These are phyloP conservation scores for Cantharellus anzutake DNA, from an alignment of 768 basidiomycete genomes.

Conservation along the genomic window DNA sequence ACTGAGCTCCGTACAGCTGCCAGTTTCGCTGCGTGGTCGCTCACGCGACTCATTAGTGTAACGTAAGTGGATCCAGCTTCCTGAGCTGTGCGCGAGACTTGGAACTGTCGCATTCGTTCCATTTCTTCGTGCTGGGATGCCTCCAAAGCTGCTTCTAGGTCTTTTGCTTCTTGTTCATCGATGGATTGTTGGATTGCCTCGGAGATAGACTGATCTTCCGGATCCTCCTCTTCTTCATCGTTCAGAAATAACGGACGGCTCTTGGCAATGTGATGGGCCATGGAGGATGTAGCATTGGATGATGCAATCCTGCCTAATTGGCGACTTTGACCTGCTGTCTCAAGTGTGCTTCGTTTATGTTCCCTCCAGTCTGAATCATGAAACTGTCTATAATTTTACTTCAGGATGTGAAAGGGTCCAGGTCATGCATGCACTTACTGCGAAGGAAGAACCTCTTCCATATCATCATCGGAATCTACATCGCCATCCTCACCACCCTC, in stretches of 20 bases:
- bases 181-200: constrained; percentile 46
- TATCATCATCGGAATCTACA: constrained; percentile 36
- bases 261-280: constrained; percentile 18
- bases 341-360: constrained; percentile 36
- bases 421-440: background rate
- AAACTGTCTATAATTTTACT: constrained; percentile 6
- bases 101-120: background rate
- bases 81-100: background rate
- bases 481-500: constrained; percentile 12
- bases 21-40: background rate
- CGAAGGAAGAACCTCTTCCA: constrained; percentile 45
- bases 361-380: constrained; percentile 45
- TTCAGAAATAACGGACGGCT: constrained; percentile 37
- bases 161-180: constrained; percentile 20
- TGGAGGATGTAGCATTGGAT: constrained; percentile 14
- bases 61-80: constrained; percentile 2
- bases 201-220: constrained; percentile 23
- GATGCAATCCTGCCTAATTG: constrained; percentile 21
- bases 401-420: background rate
- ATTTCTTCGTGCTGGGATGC: background rate
- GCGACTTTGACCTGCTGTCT: constrained; percentile 34
- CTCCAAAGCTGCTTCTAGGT: constrained; percentile 8
- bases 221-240: constrained; percentile 31
- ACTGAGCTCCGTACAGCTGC: background rate
- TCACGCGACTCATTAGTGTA: background rate